A percentile compares a stretch with the other conserved stretches of the same genome.
phyloP scores from a whole-genome alignment of 768 basidiomycete species.

The Candolleomyces efflorescens region DNA sequence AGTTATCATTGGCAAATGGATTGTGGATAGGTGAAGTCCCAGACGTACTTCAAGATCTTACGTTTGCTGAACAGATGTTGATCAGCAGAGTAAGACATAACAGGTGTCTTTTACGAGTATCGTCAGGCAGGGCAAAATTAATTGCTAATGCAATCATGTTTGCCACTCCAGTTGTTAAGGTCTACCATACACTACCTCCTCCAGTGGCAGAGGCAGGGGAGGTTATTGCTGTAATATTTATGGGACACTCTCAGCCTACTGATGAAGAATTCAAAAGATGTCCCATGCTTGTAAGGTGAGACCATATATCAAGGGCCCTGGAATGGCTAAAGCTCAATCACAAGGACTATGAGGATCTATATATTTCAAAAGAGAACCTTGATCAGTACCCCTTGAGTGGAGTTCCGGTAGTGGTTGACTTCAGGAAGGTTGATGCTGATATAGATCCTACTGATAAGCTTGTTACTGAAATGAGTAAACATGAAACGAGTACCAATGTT shows the following conservation, averaged over 20 bases:
- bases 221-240: background rate
- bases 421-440: conserved; percentile 8
- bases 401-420: background rate
- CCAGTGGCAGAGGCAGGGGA: conserved; percentile 9
- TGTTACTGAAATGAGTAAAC: background rate
- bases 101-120: background rate
- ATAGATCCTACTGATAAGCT: conserved; percentile 12
- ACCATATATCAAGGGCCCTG: conserved; percentile 16
- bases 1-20: no score
- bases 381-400: conserved; percentile 4
- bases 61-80: background rate
- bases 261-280: conserved; percentile 16
- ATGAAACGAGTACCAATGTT: background rate
- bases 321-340: conserved; percentile 26
- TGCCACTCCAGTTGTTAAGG: conserved; percentile 16
- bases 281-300: conserved; percentile 19
- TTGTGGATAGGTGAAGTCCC: background rate
- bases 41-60: background rate
- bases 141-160: conserved; percentile 22
- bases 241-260: background rate
- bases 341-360: conserved; percentile 18
- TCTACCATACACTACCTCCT: conserved; percentile 19
- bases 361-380: conserved; percentile 15
- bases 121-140: conserved; percentile 13
- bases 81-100: background rate